These are phyloP conservation scores for Zygosaccharomyces pseudorouxii DNA, from an alignment of 805 yeast species.

Conservation along the genomic window DNA sequence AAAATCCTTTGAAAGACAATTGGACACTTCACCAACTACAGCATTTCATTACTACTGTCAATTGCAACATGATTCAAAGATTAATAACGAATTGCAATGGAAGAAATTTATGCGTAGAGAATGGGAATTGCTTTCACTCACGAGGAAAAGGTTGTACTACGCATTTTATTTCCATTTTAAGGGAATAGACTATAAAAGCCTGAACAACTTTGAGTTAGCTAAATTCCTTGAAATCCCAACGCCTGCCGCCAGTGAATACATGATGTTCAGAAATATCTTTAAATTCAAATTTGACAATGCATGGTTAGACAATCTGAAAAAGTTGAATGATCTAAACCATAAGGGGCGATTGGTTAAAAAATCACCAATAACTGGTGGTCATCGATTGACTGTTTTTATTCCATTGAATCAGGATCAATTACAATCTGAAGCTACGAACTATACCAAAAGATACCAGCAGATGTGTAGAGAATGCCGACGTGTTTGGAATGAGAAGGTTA, in stretches of 20 bases:
- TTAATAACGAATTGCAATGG: slow-evolving; percentile 17
- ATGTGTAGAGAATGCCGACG: slow-evolving; percentile 28
- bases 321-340: slow-evolving; percentile 1
- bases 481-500: slow-evolving; percentile 22
- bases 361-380: slow-evolving; percentile 4
- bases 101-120: slow-evolving; percentile 20
- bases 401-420: neutral
- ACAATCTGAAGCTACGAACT: slow-evolving; percentile 7
- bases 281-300: slow-evolving; percentile 18
- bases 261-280: slow-evolving; percentile 24
- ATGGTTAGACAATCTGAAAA: slow-evolving; percentile 14
- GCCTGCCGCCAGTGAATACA: slow-evolving; percentile 25
- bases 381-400: neutral
- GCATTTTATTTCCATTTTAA: slow-evolving; percentile 23
- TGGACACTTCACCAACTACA: slow-evolving; percentile 18
- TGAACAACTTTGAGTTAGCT: slow-evolving; percentile 23
- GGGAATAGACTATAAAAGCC: slow-evolving; percentile 12
- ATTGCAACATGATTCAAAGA: slow-evolving; percentile 6
- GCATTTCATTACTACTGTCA: slow-evolving; percentile 25
- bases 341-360: slow-evolving; percentile 3
- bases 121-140: slow-evolving; percentile 23
- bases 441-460: slow-evolving; percentile 18
- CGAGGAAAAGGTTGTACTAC: slow-evolving; percentile 23
- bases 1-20: slow-evolving; percentile 17
- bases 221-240: slow-evolving; percentile 21